phyloP scores from a whole-genome alignment of 805 yeast species.

The Candida mattraensis region DNA sequence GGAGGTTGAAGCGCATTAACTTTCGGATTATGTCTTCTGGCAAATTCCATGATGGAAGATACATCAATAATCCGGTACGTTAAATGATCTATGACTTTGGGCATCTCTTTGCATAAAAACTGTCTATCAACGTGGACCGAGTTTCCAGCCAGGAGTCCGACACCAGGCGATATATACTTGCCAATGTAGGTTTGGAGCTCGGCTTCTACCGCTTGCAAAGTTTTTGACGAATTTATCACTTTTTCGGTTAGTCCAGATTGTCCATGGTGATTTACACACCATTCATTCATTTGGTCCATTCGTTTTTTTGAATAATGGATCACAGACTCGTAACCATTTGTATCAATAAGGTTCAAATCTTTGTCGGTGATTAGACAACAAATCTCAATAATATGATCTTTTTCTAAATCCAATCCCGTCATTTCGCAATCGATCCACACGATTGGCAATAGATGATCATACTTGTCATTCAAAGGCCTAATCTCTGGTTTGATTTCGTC shows the following conservation, averaged over 20 bases:
- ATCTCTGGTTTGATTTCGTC: constrained; percentile 1
- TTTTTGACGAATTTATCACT: constrained; percentile 55
- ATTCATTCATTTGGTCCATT: constrained; percentile 76
- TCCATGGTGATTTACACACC: constrained; percentile 87
- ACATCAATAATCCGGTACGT: constrained; percentile 88
- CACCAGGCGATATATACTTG: constrained; percentile 50
- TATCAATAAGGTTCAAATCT: constrained; percentile 66
- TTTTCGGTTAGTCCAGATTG: constrained; percentile 72
- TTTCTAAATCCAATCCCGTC: constrained; percentile 86
- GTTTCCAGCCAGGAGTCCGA: constrained; percentile 86
- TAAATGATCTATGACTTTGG: constrained; percentile 58
- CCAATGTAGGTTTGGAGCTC: constrained; percentile 65
- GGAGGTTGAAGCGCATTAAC: constrained; percentile 57
- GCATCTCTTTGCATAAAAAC: constrained; percentile 83
- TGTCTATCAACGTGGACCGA: constrained; percentile 88
- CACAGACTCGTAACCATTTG: constrained; percentile 75
- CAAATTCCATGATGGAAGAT: constrained; percentile 78
- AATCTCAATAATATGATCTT: constrained; percentile 88
- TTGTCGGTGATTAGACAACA: constrained; percentile 91
- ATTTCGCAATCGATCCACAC: constrained; percentile 99
- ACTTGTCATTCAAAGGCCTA: constrained; percentile 9
- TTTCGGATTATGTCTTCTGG: constrained; percentile 71
- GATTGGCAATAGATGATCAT: constrained; percentile 37
- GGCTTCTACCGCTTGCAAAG: constrained; percentile 58
- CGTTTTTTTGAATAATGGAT: constrained; percentile 62